A percentile compares a stretch with the other conserved stretches of the same genome.
These are phyloP conservation scores for Chimonanthus praecox DNA, from an alignment of 164 flowering plant species.

Conservation along the genomic window DNA sequence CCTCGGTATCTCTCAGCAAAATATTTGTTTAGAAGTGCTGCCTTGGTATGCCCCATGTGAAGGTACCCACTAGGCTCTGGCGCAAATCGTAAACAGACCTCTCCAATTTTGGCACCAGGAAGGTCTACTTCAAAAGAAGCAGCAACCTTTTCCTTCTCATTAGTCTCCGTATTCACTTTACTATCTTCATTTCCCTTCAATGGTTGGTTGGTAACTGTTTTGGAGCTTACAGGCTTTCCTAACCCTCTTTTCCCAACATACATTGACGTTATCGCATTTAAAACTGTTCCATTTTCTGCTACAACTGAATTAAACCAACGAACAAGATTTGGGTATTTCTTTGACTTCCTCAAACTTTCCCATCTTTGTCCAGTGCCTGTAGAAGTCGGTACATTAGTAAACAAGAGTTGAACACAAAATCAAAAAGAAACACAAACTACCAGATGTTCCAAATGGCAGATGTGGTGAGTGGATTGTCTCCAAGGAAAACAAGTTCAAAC, in stretches of 20 bases:
- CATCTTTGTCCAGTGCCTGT: slow-evolving; percentile 85
- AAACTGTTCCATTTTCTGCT: slow-evolving; percentile 36
- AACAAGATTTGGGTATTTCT: slow-evolving; percentile 63
- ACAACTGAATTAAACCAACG: slow-evolving; percentile 81
- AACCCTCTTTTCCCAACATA: slow-evolving; percentile 60
- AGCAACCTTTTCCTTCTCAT: slow-evolving; percentile 41
- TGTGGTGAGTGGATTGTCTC: neutral
- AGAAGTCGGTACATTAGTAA: slow-evolving; percentile 1
- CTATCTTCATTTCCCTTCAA: slow-evolving; percentile 9
- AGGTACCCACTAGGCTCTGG: slow-evolving; percentile 99
- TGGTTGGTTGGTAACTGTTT: slow-evolving; percentile 22
- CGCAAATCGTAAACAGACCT: slow-evolving; percentile 84
- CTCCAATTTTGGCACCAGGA: slow-evolving; percentile 81
- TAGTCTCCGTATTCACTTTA: slow-evolving; percentile 26
- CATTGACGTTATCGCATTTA: slow-evolving; percentile 40
- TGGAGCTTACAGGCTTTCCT: slow-evolving; percentile 40
- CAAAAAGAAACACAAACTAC: neutral
- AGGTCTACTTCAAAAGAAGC: slow-evolving; percentile 65
- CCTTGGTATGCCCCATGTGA: slow-evolving; percentile 96
- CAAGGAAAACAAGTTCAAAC: neutral
- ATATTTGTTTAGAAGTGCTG: slow-evolving; percentile 80
- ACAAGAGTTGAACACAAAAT: neutral
- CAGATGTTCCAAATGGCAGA: neutral
- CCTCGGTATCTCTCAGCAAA: slow-evolving; percentile 84
- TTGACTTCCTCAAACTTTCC: slow-evolving; percentile 87